Evolutionary conservation across 208 protist genomes (phyloP).

Genomic region (Acanthamoeba triangularis): DNA sequence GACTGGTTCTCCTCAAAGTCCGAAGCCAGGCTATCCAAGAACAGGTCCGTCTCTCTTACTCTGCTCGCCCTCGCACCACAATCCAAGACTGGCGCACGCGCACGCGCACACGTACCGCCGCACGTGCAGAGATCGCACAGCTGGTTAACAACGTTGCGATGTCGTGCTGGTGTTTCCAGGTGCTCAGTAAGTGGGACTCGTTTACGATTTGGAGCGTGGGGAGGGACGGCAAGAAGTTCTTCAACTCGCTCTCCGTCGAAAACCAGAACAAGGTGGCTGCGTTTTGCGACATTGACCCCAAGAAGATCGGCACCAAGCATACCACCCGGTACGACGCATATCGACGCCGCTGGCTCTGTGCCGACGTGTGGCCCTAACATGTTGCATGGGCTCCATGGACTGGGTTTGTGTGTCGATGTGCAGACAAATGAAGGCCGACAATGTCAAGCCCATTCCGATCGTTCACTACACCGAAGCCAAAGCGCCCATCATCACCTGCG

Average conservation of each 20-base stretch:
- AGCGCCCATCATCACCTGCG: constrained; percentile 47
- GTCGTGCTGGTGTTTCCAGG: neutral
- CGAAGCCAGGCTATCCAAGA: constrained; percentile 48
- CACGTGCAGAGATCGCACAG: too few species aligned
- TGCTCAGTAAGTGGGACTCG: constrained; percentile 65
- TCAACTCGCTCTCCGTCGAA: constrained; percentile 45
- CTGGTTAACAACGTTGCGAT: too few species aligned
- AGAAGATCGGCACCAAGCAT: constrained; percentile 61
- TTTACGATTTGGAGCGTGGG: constrained; percentile 66
- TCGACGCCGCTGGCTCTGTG: neutral
- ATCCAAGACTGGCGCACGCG: neutral
- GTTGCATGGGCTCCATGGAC: too few species aligned
- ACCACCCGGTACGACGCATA: neutral
- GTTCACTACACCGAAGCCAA: constrained; percentile 59
- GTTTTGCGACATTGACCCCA: constrained; percentile 63
- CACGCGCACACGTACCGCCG: too few species aligned
- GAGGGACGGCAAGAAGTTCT: constrained; percentile 64
- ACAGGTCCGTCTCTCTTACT: neutral
- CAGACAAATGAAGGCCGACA: constrained; percentile 59
- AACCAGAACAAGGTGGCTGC: constrained; percentile 61
- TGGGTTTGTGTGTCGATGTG: neutral
- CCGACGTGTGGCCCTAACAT: neutral
- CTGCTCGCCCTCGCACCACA: too few species aligned
- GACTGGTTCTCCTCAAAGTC: constrained; percentile 56
- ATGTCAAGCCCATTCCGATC: constrained; percentile 50